Conservation (phyloP, 176 grass and related monocot species). For the Raddia guianensis region DNA sequence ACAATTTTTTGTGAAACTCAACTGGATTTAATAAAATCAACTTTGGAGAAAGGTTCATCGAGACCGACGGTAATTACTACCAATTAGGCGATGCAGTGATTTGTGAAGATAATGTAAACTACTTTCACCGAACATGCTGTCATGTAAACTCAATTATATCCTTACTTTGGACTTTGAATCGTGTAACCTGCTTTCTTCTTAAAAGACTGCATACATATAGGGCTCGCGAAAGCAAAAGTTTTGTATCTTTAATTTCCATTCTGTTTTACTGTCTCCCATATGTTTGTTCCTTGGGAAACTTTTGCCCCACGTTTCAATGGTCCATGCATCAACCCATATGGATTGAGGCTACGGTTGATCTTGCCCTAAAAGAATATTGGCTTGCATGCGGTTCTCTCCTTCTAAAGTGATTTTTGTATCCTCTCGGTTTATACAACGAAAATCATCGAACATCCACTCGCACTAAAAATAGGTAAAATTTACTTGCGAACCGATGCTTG, state of each 20-base stretch:
- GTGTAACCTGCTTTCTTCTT: neutral
- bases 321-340: slow-evolving; percentile 3
- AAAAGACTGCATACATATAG: slow-evolving; percentile 14
- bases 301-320: neutral
- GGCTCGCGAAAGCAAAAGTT: slow-evolving; percentile 29
- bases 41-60: neutral
- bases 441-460: neutral
- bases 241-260: neutral
- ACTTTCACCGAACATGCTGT: neutral
- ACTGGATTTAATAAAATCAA: neutral
- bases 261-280: neutral
- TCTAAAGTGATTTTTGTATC: neutral
- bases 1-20: neutral
- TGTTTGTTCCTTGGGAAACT: neutral
- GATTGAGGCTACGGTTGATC: neutral
- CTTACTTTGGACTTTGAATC: neutral
- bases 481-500: no score
- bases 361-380: neutral
- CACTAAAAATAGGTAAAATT: no score
- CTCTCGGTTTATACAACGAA: neutral
- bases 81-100: neutral
- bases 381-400: neutral
- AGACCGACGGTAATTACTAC: neutral
- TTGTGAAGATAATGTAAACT: neutral
- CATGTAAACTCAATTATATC: neutral